Conservation (phyloP, 176 grass and related monocot genomes). For the Cymbopogon citratus region DNA sequence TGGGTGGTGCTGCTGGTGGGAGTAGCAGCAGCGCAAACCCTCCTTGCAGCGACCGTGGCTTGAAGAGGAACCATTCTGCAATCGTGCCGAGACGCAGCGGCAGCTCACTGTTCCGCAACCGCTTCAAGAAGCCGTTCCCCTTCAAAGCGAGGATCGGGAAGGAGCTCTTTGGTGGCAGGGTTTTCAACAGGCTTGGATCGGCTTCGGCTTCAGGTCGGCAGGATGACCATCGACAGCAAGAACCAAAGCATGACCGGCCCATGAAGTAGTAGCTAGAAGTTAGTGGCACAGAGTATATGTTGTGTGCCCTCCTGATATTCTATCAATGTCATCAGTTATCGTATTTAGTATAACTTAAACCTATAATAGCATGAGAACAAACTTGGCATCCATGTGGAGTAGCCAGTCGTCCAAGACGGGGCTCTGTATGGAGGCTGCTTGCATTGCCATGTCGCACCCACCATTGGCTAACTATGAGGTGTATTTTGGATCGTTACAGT, state of each 20-base stretch:
- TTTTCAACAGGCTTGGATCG: conserved; percentile 56
- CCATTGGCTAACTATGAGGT: conserved; percentile 19
- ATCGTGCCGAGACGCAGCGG: neutral
- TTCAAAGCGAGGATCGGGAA: conserved; percentile 80
- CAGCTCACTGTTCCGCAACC: conserved; percentile 47
- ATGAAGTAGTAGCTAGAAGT: conserved; percentile 31
- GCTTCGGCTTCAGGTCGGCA: conserved; percentile 45
- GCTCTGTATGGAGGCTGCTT: conserved; percentile 29
- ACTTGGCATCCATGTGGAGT: conserved; percentile 6
- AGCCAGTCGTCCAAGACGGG: neutral
- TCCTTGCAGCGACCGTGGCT: conserved; percentile 16
- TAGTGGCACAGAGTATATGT: neutral
- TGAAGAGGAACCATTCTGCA: conserved; percentile 52
- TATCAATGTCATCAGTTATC: neutral
- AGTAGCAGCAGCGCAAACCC: conserved; percentile 43
- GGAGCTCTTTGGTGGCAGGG: conserved; percentile 58
- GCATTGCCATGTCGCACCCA: conserved; percentile 22
- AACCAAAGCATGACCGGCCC: neutral
- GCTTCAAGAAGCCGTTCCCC: conserved; percentile 73
- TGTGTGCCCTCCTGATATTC: neutral
- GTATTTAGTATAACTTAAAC: neutral
- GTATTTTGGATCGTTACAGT: conserved; percentile 20
- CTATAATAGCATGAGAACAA: conserved; percentile 26
- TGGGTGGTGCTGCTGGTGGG: conserved; percentile 24
- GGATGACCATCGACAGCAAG: conserved; percentile 3